Percentiles rank a stretch among this genome's conserved stretches.
phyloP scores from a whole-genome alignment of 768 basidiomycete species.

The Serendipita sp. region DNA sequence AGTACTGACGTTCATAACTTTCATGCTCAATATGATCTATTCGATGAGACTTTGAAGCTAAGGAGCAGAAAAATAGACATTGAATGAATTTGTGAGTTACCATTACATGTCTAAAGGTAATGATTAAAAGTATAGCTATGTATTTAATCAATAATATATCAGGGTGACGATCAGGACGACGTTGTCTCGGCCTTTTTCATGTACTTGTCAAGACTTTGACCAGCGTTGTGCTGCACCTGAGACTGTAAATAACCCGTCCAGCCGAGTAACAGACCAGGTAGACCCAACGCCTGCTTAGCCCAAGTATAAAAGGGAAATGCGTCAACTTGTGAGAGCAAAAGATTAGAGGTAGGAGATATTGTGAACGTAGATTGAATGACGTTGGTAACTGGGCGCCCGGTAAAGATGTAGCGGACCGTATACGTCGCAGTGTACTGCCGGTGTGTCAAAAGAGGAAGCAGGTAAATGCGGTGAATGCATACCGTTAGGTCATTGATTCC shows the following conservation, averaged over 20 bases:
- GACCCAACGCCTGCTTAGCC: not conserved
- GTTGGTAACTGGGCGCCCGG: not conserved
- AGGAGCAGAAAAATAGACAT: no score
- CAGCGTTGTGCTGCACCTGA: not conserved
- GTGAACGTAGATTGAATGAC: not conserved
- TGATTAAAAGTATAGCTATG: no score
- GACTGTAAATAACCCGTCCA: not conserved
- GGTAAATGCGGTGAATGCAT: not conserved
- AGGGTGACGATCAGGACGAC: not conserved
- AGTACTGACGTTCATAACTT: no score
- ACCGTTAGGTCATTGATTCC: not conserved
- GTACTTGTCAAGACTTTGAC: not conserved
- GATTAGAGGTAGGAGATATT: not conserved
- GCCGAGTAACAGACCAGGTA: not conserved
- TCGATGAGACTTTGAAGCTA: no score
- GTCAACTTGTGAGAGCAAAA: not conserved
- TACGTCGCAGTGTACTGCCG: constrained; percentile 1
- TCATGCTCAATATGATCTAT: no score
- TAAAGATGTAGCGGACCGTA: not conserved
- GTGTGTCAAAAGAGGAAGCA: not conserved
- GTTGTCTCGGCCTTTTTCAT: not conserved
- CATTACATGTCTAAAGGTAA: no score
- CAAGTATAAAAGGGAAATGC: not conserved
- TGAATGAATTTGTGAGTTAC: no score
- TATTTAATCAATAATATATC: no score